phyloP scores from a whole-genome alignment of 169 alveolate genomes.

The Plasmodium sp. region DNA sequence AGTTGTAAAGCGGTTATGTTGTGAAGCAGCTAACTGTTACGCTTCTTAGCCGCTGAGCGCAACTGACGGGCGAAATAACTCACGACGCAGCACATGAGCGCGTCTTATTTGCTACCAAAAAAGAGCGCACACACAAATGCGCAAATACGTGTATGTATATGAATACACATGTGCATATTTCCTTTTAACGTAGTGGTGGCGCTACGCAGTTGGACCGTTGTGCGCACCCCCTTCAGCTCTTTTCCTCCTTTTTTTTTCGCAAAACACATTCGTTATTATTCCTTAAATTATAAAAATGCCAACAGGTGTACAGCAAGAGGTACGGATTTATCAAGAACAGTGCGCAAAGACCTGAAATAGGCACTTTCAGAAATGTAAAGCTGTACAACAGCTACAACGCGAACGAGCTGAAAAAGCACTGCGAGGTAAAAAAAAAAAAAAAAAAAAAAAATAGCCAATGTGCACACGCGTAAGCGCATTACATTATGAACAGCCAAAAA shows the following conservation, averaged over 20 bases:
- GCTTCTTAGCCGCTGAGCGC: not conserved
- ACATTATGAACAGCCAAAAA: no score
- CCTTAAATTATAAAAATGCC: conserved; percentile 2
- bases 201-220: not conserved
- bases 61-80: not conserved
- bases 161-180: not conserved
- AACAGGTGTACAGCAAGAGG: conserved; percentile 51
- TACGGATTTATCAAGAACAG: conserved; percentile 53
- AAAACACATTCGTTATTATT: conserved; percentile 3
- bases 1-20: not conserved
- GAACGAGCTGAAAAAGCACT: conserved; percentile 32
- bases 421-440: conserved; percentile 41
- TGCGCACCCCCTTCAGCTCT: not conserved
- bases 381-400: conserved; percentile 46
- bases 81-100: not conserved
- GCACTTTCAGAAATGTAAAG: conserved; percentile 11
- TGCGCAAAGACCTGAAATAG: conserved; percentile 17
- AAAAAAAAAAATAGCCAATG: not conserved
- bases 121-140: not conserved
- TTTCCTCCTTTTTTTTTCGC: not conserved
- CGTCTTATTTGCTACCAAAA: not conserved
- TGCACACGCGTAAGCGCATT: no score
- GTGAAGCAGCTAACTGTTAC: not conserved
- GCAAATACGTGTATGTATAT: not conserved
- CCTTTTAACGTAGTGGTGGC: not conserved